These are phyloP conservation scores for Rubus parviflorus DNA, from an alignment of 306 rosid species.

Conservation along the genomic window DNA sequence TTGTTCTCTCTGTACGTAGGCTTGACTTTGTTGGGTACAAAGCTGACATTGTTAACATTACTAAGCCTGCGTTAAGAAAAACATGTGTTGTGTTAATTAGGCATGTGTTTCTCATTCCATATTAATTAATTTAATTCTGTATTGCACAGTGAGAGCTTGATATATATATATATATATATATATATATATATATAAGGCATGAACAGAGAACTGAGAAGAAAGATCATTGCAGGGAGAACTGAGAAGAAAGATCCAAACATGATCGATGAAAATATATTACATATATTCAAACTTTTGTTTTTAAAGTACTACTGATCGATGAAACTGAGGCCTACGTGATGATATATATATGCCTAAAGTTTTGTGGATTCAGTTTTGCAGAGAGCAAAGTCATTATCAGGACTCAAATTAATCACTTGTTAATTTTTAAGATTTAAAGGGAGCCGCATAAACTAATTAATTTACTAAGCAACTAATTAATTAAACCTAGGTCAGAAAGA, in stretches of 20 bases:
- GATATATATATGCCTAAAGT: neutral
- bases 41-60: neutral
- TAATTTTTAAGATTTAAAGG: neutral
- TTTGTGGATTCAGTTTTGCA: neutral
- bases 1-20: neutral
- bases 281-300: constrained; percentile 6
- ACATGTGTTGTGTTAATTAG: neutral
- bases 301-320: neutral
- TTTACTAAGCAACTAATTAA: neutral
- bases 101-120: constrained; percentile 12
- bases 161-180: neutral
- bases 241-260: constrained; percentile 6
- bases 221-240: neutral
- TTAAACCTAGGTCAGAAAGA: neutral
- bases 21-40: neutral
- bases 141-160: neutral
- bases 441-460: neutral
- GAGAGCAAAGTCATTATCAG: neutral
- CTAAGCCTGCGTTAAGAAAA: neutral
- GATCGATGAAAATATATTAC: neutral
- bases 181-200: neutral
- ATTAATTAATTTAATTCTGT: neutral
- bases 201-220: neutral
- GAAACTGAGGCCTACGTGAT: neutral
- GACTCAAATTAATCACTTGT: neutral